Percentiles rank a stretch among this genome's conserved stretches.
Conservation (phyloP, 306 rosid genomes). For the Castanea mollissima region DNA sequence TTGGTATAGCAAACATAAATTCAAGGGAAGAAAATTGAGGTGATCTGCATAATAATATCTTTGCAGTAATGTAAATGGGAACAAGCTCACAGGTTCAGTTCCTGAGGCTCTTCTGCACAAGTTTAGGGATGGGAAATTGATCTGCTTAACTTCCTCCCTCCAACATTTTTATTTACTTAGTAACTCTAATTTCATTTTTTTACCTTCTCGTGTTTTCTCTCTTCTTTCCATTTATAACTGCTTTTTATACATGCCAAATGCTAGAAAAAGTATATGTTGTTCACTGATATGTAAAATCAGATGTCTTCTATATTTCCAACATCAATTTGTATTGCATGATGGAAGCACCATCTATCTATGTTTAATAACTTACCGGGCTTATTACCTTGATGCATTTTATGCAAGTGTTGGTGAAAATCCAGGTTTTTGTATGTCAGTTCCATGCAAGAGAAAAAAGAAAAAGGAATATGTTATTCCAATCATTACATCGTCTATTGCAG, state of each 20-base stretch:
- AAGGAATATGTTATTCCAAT: conserved; percentile 28
- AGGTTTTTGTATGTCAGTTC: conserved; percentile 1
- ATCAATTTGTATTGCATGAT: neutral
- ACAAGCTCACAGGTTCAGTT: conserved; percentile 25
- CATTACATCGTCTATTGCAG: conserved; percentile 3
- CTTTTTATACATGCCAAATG: neutral
- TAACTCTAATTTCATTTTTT: neutral
- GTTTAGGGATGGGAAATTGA: neutral
- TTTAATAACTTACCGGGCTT: neutral
- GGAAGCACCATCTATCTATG: neutral
- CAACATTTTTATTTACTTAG: neutral
- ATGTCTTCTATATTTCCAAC: neutral
- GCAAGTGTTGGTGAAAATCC: conserved; percentile 27
- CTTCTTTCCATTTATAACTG: neutral
- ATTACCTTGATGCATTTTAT: neutral
- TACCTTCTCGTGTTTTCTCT: too few species aligned
- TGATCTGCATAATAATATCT: neutral
- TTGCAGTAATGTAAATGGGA: conserved; percentile 14
- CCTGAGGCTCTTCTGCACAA: conserved; percentile 12
- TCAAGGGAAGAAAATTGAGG: neutral
- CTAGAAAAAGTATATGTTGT: neutral
- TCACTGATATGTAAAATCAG: too few species aligned
- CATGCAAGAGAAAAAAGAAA: conserved; percentile 15
- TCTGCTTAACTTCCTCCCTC: neutral
- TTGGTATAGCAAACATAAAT: neutral